phyloP scores from a whole-genome alignment of 164 flowering plant genomes.

The Liriodendron chinense region DNA sequence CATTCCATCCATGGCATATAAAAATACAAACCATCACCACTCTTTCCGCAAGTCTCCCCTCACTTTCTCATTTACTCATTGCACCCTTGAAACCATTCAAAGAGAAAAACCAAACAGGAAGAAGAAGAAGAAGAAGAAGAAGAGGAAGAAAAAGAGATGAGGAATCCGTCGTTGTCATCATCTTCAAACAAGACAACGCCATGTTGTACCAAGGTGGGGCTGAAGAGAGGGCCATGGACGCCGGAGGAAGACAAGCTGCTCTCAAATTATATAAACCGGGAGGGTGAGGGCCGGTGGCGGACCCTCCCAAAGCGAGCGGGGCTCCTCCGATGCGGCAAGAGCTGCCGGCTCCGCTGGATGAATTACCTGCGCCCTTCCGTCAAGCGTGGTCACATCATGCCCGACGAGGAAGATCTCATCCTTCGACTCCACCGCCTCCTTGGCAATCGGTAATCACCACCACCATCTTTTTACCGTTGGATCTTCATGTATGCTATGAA shows the following conservation, averaged over 20 bases:
- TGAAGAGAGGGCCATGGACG: conserved; percentile 76
- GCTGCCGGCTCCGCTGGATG: conserved; percentile 86
- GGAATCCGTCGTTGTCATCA: not conserved
- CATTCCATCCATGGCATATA: not conserved
- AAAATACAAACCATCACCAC: too few relatives aligned
- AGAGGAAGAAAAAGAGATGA: not conserved
- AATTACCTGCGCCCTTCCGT: conserved; percentile 69
- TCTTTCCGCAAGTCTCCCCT: too few relatives aligned
- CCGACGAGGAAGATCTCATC: conserved; percentile 76
- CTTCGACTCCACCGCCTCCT: conserved; percentile 75
- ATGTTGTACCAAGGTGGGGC: conserved; percentile 47
- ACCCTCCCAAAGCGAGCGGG: conserved; percentile 65
- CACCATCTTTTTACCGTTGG: too few relatives aligned
- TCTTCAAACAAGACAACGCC: conserved; percentile 31
- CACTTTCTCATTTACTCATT: too few relatives aligned
- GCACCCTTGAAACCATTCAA: not conserved
- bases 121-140: not conserved
- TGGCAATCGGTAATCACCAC: conserved; percentile 49
- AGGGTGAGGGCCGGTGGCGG: conserved; percentile 67
- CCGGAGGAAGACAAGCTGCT: conserved; percentile 58
- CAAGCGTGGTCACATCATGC: conserved; percentile 67
- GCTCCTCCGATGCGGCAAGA: conserved; percentile 69
- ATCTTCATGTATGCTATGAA: too few relatives aligned
- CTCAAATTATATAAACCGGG: conserved; percentile 35
- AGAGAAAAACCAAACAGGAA: not conserved